These are phyloP conservation scores for Plasmodium blacklocki DNA, from an alignment of 169 alveolate species.

Conservation along the genomic window DNA sequence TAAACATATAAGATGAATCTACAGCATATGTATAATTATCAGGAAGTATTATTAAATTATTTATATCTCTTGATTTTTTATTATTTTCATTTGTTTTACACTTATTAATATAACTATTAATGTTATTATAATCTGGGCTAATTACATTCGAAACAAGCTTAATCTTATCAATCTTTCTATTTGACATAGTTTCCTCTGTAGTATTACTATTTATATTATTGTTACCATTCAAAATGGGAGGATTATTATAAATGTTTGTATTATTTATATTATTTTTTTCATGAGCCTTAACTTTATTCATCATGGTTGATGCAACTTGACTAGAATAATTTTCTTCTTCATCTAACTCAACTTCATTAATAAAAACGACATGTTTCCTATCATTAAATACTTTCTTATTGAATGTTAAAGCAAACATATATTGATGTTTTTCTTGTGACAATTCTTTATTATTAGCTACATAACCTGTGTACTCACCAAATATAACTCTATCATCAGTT, in stretches of 20 bases:
- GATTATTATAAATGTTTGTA: background rate
- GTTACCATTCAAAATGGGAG: background rate
- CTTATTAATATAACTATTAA: background rate
- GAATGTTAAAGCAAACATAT: conserved; percentile 89
- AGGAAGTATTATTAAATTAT: conserved; percentile 85
- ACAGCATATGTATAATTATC: conserved; percentile 89
- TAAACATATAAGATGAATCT: conserved; percentile 90
- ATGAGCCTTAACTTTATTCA: background rate
- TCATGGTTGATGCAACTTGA: too few relatives aligned
- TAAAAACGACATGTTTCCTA: conserved; percentile 82
- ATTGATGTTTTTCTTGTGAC: conserved; percentile 84
- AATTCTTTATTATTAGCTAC: conserved; percentile 86
- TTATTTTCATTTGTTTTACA: background rate
- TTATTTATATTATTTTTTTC: background rate
- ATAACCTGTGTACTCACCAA: conserved; percentile 91
- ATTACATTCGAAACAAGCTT: background rate
- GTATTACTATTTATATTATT: background rate
- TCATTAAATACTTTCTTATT: conserved; percentile 87
- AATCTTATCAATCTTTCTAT: background rate
- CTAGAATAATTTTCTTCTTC: conserved; percentile 34
- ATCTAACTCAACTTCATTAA: conserved; percentile 81
- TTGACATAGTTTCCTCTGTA: background rate
- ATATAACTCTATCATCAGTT: conserved; percentile 81
- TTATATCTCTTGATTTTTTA: conserved; percentile 68
- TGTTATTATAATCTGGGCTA: background rate